These are phyloP conservation scores for Microbotryum silenes-acaulis DNA, from an alignment of 1,284 basidiomycete genomes.

Conservation along the genomic window DNA sequence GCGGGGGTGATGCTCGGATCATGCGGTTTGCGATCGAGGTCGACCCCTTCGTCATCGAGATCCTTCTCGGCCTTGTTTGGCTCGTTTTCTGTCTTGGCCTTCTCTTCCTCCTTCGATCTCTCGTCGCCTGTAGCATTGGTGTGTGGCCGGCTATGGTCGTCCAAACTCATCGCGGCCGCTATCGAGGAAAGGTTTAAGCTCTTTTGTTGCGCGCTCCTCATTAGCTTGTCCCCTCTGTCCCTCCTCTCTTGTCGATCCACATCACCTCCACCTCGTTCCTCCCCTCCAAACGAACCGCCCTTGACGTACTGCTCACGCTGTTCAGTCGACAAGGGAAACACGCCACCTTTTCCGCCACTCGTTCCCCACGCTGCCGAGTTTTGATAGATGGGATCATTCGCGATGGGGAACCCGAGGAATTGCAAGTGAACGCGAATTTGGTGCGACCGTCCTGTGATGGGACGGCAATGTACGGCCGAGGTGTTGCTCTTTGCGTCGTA, in stretches of 20 bases:
- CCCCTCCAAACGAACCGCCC: not conserved
- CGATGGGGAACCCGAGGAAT: conserved; percentile 85
- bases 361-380: conserved; percentile 73
- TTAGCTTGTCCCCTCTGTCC: not conserved
- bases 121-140: no score
- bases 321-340: conserved; percentile 18
- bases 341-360: conserved; percentile 66
- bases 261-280: not conserved
- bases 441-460: conserved; percentile 70
- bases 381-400: conserved; percentile 53
- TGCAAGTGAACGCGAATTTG: conserved; percentile 65
- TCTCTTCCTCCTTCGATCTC: not conserved
- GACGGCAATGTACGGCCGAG: conserved; percentile 80
- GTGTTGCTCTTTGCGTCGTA: conserved; percentile 78
- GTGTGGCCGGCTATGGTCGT: no score
- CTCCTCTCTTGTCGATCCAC: not conserved
- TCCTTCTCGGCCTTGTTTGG: not conserved
- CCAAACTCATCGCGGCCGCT: no score
- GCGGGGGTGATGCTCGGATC: conserved; percentile 52
- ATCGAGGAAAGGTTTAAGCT: no score
- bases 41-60: not conserved
- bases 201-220: not conserved
- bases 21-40: conserved; percentile 10
- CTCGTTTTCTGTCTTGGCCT: not conserved
- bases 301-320: not conserved